phyloP scores from a whole-genome alignment of 768 basidiomycete genomes.

The Russula brevipes region DNA sequence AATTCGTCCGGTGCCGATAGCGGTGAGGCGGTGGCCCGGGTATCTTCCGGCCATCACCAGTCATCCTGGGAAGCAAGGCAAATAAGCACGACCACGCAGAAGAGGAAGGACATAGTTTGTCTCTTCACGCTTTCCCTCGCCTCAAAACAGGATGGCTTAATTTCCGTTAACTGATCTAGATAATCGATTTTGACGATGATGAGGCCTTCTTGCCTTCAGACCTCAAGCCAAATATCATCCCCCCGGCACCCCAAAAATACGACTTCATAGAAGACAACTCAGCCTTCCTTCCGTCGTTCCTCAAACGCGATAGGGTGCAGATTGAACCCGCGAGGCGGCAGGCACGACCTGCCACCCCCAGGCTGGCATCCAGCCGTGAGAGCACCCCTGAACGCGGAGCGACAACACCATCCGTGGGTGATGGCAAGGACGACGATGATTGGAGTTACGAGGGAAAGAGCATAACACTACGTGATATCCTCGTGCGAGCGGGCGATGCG shows the following conservation, averaged over 20 bases:
- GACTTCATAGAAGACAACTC: constrained; percentile 23
- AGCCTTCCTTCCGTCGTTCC: constrained; percentile 17
- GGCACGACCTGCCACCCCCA: constrained; percentile 9
- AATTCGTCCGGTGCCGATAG: constrained; percentile 9
- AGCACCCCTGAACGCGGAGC: constrained; percentile 20
- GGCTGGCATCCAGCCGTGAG: constrained; percentile 17
- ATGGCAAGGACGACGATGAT: constrained; percentile 28
- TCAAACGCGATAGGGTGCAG: constrained; percentile 22
- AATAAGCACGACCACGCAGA: constrained; percentile 7
- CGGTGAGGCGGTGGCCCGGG: constrained; percentile 9
- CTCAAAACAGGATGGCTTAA: constrained; percentile 6
- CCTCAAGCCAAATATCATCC: constrained; percentile 19
- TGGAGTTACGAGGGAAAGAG: constrained; percentile 40
- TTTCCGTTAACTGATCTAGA: constrained; percentile 24
- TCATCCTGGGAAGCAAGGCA: neutral
- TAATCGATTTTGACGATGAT: constrained; percentile 19
- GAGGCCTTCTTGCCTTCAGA: constrained; percentile 19
- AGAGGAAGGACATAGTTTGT: constrained; percentile 15
- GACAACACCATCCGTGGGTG: constrained; percentile 7
- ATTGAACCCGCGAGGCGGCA: constrained; percentile 6
- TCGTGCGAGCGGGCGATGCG: constrained; percentile 37
- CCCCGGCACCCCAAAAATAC: constrained; percentile 13
- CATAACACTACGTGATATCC: constrained; percentile 46
- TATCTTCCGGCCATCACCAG: constrained; percentile 6
- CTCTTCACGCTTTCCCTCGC: neutral